Evolutionary conservation across 768 basidiomycete species (phyloP).

Genomic region (Mycena albidolilacea): DNA sequence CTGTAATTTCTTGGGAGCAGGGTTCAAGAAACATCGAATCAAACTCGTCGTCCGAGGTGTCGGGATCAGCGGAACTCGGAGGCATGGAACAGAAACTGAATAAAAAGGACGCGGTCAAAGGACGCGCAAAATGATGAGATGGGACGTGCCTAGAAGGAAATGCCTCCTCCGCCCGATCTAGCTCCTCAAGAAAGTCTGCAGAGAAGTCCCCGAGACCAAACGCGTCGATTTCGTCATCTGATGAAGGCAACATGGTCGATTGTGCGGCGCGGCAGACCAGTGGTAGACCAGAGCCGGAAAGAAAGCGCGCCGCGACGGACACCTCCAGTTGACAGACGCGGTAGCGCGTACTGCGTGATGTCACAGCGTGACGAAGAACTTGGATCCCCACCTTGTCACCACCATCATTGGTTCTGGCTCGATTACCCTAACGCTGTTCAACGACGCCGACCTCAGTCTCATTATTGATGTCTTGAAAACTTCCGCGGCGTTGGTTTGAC

Average conservation of each 20-base stretch:
- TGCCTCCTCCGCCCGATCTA: constrained; percentile 28
- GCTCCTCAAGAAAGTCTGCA: constrained; percentile 3
- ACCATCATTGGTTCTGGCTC: no score
- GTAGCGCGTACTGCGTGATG: no score
- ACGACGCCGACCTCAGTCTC: no score
- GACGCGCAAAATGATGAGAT: background rate
- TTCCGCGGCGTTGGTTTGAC: no score
- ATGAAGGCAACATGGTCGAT: background rate
- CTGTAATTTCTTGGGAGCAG: constrained; percentile 21
- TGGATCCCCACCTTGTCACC: no score
- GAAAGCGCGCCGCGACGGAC: no score
- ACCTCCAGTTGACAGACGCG: no score
- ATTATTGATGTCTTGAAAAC: no score
- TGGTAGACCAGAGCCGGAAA: no score
- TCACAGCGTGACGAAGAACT: no score
- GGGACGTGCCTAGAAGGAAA: constrained; percentile 35
- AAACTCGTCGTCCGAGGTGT: background rate
- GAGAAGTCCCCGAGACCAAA: constrained; percentile 26
- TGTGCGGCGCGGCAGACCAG: no score
- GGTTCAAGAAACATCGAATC: constrained; percentile 20
- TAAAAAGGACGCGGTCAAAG: background rate
- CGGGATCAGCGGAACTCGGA: constrained; percentile 3
- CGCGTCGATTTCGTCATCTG: constrained; percentile 16
- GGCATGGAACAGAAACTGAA: constrained; percentile 29
- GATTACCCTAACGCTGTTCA: no score